Conservation (phyloP, 768 basidiomycete species). For the Daedaleopsis nitida region DNA sequence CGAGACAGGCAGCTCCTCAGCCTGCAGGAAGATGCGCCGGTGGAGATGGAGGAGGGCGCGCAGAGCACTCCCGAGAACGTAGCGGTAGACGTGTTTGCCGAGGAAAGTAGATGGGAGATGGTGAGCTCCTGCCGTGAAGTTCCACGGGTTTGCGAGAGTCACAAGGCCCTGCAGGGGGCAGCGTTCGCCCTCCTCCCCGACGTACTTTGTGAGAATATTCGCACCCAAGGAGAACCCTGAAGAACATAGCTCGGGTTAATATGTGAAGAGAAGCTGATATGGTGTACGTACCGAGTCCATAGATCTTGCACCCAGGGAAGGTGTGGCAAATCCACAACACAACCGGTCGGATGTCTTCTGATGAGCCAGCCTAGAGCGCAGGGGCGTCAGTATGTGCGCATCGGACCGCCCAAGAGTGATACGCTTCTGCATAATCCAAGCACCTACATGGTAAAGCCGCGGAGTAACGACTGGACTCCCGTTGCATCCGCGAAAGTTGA, state of each 20-base stretch:
- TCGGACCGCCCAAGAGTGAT: neutral
- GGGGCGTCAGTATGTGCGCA: neutral
- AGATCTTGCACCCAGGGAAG: conserved; percentile 23
- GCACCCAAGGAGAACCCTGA: conserved; percentile 29
- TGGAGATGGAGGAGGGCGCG: conserved; percentile 20
- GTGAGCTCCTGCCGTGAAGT: conserved; percentile 19
- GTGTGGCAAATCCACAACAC: conserved; percentile 24
- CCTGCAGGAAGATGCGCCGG: conserved; percentile 16
- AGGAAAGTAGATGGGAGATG: conserved; percentile 16
- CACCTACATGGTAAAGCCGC: conserved; percentile 26
- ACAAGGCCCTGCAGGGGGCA: conserved; percentile 25
- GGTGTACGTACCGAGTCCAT: conserved; percentile 21
- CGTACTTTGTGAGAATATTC: conserved; percentile 27
- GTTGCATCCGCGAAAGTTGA: conserved; percentile 29
- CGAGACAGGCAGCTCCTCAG: conserved; percentile 3
- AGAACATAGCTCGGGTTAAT: neutral
- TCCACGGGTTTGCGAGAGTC: conserved; percentile 27
- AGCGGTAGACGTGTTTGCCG: conserved; percentile 22
- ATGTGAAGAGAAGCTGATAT: neutral
- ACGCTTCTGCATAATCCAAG: neutral
- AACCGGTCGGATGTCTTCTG: conserved; percentile 24
- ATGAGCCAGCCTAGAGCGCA: conserved; percentile 23
- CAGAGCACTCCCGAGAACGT: conserved; percentile 25
- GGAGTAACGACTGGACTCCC: conserved; percentile 24
- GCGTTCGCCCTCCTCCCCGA: conserved; percentile 25